Percentiles rank a stretch among this genome's conserved stretches.
These are phyloP conservation scores for Clavariopsis aquatica DNA, from an alignment of 495 filamentous ascomycete genomes.

Conservation along the genomic window DNA sequence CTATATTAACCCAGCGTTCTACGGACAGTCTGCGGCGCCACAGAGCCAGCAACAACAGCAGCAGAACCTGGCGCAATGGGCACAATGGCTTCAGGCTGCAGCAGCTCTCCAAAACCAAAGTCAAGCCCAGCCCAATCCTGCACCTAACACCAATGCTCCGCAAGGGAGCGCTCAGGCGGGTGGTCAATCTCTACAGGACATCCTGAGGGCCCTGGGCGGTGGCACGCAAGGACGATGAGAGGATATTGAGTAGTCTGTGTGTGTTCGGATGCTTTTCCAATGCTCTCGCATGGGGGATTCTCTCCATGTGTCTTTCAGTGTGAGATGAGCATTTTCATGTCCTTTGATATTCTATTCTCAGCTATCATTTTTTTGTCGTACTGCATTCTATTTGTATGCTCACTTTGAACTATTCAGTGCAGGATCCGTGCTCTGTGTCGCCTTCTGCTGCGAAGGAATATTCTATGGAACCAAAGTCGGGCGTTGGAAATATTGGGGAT, in stretches of 20 bases:
- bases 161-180: slow-evolving; percentile 1
- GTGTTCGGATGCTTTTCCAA: neutral
- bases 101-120: slow-evolving; percentile 15
- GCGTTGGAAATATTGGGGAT: neutral
- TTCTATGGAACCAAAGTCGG: neutral
- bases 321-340: neutral
- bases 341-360: neutral
- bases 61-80: slow-evolving; percentile 22
- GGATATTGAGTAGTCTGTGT: neutral
- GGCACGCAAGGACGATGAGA: neutral
- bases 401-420: neutral
- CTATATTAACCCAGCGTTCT: slow-evolving; percentile 13
- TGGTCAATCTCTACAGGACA: slow-evolving; percentile 13
- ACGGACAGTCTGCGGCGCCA: neutral
- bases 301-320: neutral
- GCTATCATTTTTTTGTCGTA: neutral
- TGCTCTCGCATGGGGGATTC: neutral
- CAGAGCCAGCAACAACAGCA: slow-evolving; percentile 5
- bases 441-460: neutral
- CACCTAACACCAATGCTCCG: neutral
- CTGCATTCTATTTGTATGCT: neutral
- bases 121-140: slow-evolving; percentile 6
- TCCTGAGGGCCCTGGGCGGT: slow-evolving; percentile 15
- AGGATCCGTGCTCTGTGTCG: neutral
- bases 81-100: slow-evolving; percentile 20